Evolutionary conservation across 352 stramenopile species (phyloP).

Genomic region (Hyaloperonospora brassicae): DNA sequence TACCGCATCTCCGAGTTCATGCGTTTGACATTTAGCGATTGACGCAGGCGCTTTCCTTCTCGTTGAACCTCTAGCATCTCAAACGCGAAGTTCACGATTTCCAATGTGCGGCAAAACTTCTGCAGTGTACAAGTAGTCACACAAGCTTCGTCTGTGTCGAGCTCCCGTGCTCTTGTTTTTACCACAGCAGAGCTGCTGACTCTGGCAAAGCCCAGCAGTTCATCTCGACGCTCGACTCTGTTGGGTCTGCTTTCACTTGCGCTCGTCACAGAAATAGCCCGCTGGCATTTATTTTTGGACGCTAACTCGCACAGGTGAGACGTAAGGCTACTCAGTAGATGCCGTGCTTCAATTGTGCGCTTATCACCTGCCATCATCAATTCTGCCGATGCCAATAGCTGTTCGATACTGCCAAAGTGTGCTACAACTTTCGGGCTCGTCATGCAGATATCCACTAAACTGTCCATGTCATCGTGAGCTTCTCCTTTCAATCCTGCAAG

Average conservation of each 20-base stretch:
- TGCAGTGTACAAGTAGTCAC: too few species aligned
- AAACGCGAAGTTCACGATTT: too few species aligned
- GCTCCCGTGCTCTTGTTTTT: conserved; percentile 1
- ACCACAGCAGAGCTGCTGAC: conserved; percentile 34
- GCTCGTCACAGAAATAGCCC: conserved; percentile 9
- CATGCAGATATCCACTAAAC: conserved; percentile 33
- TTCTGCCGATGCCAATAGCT: conserved; percentile 26
- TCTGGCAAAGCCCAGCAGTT: conserved; percentile 23
- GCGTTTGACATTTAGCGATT: too few species aligned
- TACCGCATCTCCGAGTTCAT: too few species aligned
- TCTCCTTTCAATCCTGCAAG: conserved; percentile 26
- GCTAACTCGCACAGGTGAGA: conserved; percentile 18
- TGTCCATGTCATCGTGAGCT: conserved; percentile 21
- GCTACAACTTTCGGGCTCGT: conserved; percentile 38
- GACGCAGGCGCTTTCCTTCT: too few species aligned
- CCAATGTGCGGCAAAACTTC: too few species aligned
- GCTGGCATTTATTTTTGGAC: conserved; percentile 6
- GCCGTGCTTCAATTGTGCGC: conserved; percentile 13
- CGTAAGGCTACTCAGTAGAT: conserved; percentile 16
- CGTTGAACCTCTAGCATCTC: too few species aligned
- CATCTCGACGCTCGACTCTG: conserved; percentile 12
- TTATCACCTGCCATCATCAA: conserved; percentile 22
- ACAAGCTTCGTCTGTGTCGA: too few species aligned
- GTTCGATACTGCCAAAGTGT: conserved; percentile 52
- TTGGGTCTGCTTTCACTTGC: conserved; percentile 11